These are phyloP conservation scores for Neospora caninum DNA, from an alignment of 169 alveolate species.

Conservation along the genomic window DNA sequence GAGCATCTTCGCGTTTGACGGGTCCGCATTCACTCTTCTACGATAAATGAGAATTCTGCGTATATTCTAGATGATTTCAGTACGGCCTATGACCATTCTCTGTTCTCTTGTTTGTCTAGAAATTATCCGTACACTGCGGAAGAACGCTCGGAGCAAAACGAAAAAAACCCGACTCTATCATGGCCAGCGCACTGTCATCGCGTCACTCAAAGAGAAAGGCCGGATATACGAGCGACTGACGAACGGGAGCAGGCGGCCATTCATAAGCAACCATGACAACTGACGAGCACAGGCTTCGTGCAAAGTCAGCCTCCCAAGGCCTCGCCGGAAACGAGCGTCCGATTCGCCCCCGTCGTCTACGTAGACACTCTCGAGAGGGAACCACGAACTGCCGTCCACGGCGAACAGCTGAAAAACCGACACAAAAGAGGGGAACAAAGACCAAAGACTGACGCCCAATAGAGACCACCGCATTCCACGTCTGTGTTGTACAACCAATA, in stretches of 20 bases:
- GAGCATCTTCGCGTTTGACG: too few species aligned
- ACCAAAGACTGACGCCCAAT: not conserved
- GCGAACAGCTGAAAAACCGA: conserved; percentile 27
- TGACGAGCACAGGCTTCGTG: not conserved
- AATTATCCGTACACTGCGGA: too few species aligned
- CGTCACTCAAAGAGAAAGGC: conserved; percentile 16
- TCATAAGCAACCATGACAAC: conserved; percentile 26
- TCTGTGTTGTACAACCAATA: not conserved
- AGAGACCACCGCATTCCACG: not conserved
- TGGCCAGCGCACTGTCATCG: conserved; percentile 30
- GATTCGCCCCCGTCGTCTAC: not conserved
- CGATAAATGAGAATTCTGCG: too few species aligned
- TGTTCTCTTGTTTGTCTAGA: too few species aligned
- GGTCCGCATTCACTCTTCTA: too few species aligned
- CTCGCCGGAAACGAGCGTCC: not conserved
- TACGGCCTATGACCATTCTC: too few species aligned
- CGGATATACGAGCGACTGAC: conserved; percentile 12
- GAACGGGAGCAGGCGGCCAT: not conserved
- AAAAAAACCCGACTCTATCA: not conserved
- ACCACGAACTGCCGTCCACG: conserved; percentile 30
- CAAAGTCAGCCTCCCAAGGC: not conserved
- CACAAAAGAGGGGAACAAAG: not conserved
- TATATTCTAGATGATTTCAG: too few species aligned
- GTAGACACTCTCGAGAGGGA: conserved; percentile 5
- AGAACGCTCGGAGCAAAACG: too few species aligned